Evolutionary conservation across 1,284 basidiomycete genomes (phyloP).

Genomic region (Melampsora medusae): DNA sequence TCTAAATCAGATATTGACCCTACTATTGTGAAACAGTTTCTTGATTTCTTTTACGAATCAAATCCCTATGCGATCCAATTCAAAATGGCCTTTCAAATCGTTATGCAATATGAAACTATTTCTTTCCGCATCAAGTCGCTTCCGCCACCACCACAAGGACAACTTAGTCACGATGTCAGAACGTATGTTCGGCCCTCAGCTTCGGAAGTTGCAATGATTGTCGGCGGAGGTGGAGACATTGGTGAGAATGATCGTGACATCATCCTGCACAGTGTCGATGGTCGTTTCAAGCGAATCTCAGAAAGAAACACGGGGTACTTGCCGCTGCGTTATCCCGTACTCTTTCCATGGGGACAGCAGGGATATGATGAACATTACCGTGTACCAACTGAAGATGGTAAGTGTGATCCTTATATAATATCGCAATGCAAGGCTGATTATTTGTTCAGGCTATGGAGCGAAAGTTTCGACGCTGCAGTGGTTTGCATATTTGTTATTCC

Average conservation of each 20-base stretch:
- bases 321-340: background rate
- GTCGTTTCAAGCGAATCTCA: background rate
- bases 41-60: background rate
- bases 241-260: background rate
- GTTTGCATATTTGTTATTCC: background rate
- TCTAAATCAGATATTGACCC: too few species aligned
- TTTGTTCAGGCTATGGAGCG: background rate
- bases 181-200: background rate
- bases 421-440: too few species aligned
- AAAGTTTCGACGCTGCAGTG: background rate
- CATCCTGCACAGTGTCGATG: background rate
- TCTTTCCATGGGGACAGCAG: conserved; percentile 23
- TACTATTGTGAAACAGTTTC: background rate
- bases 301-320: conserved; percentile 9
- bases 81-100: too few species aligned
- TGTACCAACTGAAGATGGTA: background rate
- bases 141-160: too few species aligned
- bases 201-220: too few species aligned
- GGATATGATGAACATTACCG: background rate
- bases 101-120: background rate
- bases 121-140: background rate
- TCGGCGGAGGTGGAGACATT: too few species aligned
- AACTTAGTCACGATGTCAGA: too few species aligned
- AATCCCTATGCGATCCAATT: conserved; percentile 2
- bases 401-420: too few species aligned